Evolutionary conservation across 176 grass and related monocot species (phyloP), one percentile per base, ranked within the genome.

Genomic region (Eragrostis nindensis): DNA sequence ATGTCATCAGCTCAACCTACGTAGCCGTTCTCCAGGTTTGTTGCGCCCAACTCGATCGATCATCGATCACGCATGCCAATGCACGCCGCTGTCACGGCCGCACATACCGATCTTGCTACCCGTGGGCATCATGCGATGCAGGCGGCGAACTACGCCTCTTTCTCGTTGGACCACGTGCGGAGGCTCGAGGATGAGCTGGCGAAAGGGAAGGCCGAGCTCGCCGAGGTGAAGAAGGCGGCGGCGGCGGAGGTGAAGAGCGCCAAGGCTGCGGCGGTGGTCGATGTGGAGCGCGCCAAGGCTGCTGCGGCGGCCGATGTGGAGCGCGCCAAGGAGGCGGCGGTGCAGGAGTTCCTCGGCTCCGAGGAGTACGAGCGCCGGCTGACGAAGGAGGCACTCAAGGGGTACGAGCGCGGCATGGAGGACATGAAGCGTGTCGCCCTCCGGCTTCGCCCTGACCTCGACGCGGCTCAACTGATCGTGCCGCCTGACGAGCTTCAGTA

Each of bases 391-490:
- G 32, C 32, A 4, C 4, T 36, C 32, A 36, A 36, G 32, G 32
- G 2, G 8, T 86, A 86, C 22, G 70, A 75, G 62, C 70, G 78
- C n/a, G 78, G 78, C 78, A 5, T 81, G 78, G 71, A 53, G 64
- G 54, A 87, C 72, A 82, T 82, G 79, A 77, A 70, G 85, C 72
- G 64, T 64, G 64, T 62, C 64, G 72, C 32, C 19, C 71, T 87
- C n/a, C 3, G 7, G n/a, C 21, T 45, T 29, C 65, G 73, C 53
- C 78, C 71, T 1, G 30, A 22, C 85, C 25, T 87, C 6, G 71
- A 82, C 71, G 22, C 63, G 22, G 22, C 44, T 14, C 44, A 2
- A 17, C 50, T 86, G 21, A 11, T 66, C 64, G 78, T 82, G 54
- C 76, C 49, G 21, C 62, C 45, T 0, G 80, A 45, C 4, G 70